Base-by-base conservation (phyloP, 2,329 filamentous ascomycete genomes). In the Phialocephala subalpina region DNA sequence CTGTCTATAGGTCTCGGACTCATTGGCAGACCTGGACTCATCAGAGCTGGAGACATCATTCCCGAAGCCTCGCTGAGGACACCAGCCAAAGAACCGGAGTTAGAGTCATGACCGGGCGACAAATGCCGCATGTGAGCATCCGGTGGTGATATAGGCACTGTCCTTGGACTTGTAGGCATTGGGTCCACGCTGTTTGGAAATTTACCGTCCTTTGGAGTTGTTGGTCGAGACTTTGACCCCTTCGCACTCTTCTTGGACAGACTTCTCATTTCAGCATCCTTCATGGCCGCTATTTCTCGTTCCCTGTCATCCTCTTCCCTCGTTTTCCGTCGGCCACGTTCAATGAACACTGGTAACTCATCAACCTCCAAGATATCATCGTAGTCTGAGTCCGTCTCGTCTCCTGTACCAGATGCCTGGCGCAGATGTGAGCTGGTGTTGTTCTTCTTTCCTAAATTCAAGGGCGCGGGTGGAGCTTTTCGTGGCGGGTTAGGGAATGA, bases 291-390 rank as follows among this genome's bases (percentile, higher is more conserved):
- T 16, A 88, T 82, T 75, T 95, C 92, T 57, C 94, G 88, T 62
- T 93, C 87, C 62, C 85, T 85, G 71, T 97, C 93, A 73, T 97
- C 94, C 68, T 97, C 93, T 77, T 95, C 93, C 60, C 94, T 87
- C 2, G 94, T 97, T 78, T 91, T 93, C 72, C 93, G 86, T 66
- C 94, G 87, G 9, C 94, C 95, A 68, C 94, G 86, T 60, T 88
- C 82, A 12, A 69, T 80, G 40, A 85, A 80, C 6, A 80, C 77
- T 0, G 85, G 81, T 58, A 90, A 82, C 69, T 91, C 89, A 53
- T 90, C 85, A 3, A 90, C 88, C 68, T 92, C 90, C 14, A 93
- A 79, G 40, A 92, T 85, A 69, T 94, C 91, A 66, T 96, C 93
- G 72, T 94, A 96, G 69, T 97, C 94, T 0, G 92, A 94, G 66